A percentile compares a stretch with the other conserved stretches of the same genome.
Evolutionary conservation across 1,284 basidiomycete genomes (phyloP).

Genomic region (Ceratorhiza oryzae-sativae): DNA sequence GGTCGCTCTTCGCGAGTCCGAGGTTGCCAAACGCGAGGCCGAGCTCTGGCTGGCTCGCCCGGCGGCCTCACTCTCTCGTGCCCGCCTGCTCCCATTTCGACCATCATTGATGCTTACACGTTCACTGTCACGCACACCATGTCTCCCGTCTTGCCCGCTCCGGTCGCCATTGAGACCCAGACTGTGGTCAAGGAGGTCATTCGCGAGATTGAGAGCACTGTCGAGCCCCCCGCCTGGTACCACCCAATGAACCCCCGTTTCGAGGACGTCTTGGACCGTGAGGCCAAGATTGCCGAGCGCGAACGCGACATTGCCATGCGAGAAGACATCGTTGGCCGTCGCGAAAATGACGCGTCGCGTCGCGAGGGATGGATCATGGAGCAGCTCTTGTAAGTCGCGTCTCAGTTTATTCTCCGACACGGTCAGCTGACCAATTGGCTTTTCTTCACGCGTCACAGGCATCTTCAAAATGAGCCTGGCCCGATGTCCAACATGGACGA

Average conservation of each 20-base stretch:
- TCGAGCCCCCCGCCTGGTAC: conserved; percentile 68
- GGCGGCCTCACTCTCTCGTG: conserved; percentile 68
- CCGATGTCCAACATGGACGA: conserved; percentile 68
- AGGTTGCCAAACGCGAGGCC: conserved; percentile 83
- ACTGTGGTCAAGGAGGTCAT: conserved; percentile 72
- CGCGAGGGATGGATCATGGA: conserved; percentile 89
- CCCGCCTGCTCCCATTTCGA: conserved; percentile 51
- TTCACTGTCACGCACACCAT: conserved; percentile 60
- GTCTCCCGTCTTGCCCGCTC: conserved; percentile 45
- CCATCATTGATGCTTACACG: conserved; percentile 47
- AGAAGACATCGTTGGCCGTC: conserved; percentile 78
- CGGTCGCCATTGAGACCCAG: conserved; percentile 64
- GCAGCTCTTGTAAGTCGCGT: conserved; percentile 72
- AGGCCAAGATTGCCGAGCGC: conserved; percentile 79
- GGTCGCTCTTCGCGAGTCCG: conserved; percentile 78
- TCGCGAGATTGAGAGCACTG: conserved; percentile 62
- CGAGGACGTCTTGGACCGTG: conserved; percentile 80
- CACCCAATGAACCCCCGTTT: conserved; percentile 60
- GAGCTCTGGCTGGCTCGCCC: conserved; percentile 78
- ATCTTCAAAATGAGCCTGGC: conserved; percentile 65
- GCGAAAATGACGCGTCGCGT: conserved; percentile 81
- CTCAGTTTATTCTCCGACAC: background rate
- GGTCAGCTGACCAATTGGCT: conserved; percentile 30
- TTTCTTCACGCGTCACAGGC: conserved; percentile 52
- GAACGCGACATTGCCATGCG: conserved; percentile 82